These are phyloP conservation scores for Boletus reticuloceps DNA, from an alignment of 768 basidiomycete species.

Conservation along the genomic window DNA sequence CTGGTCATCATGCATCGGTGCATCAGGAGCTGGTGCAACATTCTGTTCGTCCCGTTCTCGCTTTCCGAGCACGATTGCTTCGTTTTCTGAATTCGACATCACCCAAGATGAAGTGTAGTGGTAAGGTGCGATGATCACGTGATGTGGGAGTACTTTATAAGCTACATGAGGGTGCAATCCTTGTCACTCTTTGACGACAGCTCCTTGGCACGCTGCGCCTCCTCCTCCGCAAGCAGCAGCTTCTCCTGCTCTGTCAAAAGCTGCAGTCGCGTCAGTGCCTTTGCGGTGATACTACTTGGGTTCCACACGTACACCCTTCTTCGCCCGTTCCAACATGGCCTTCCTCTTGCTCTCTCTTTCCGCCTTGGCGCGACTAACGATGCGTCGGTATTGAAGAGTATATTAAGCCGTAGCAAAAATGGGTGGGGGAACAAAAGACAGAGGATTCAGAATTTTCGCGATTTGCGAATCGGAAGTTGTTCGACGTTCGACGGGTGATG, in stretches of 20 bases:
- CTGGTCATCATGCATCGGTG: conserved; percentile 38
- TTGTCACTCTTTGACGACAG: conserved; percentile 30
- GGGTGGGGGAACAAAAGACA: conserved; percentile 63
- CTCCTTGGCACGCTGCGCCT: conserved; percentile 39
- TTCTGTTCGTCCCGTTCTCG: conserved; percentile 43
- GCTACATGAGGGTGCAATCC: conserved; percentile 60
- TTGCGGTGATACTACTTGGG: background rate
- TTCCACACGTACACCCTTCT: conserved; percentile 61
- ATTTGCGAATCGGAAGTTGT: conserved; percentile 31
- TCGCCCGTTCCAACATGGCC: conserved; percentile 69
- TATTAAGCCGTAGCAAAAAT: conserved; percentile 66
- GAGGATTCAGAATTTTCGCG: conserved; percentile 34
- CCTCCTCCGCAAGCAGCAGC: conserved; percentile 51
- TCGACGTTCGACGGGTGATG: conserved; percentile 23
- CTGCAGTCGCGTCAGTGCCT: conserved; percentile 28
- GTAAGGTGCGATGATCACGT: conserved; percentile 3
- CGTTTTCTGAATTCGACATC: conserved; percentile 49
- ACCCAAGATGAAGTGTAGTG: background rate
- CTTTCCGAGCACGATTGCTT: conserved; percentile 61
- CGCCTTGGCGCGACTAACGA: conserved; percentile 63
- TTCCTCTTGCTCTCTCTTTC: conserved; percentile 69
- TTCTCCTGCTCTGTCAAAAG: conserved; percentile 66
- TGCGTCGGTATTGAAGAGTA: conserved; percentile 16
- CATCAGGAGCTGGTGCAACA: conserved; percentile 15
- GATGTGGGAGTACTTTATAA: background rate